Percentiles rank a stretch among this genome's conserved stretches.
Evolutionary conservation across 495 filamentous ascomycete genomes (phyloP).

Genomic region (Umbilicaria muhlenbergii): DNA sequence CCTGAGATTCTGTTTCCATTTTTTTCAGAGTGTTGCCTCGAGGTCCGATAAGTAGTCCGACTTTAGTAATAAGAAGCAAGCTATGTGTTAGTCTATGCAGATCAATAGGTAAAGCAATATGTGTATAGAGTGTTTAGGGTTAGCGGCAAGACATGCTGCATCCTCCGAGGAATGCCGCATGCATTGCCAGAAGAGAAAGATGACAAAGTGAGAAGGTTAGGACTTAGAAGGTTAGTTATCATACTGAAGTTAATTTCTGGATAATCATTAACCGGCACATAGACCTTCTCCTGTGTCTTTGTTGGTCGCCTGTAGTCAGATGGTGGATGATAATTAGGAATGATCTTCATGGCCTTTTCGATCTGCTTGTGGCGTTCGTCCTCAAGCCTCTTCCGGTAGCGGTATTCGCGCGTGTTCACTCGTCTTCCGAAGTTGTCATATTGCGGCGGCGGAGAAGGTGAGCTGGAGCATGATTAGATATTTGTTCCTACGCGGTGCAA

Average conservation of each 20-base stretch:
- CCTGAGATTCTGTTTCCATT: constrained; percentile 92
- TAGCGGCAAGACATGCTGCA: constrained; percentile 26
- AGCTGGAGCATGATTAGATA: constrained; percentile 37
- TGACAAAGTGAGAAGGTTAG: constrained; percentile 40
- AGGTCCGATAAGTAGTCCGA: constrained; percentile 98
- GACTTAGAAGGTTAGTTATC: constrained; percentile 98
- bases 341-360: constrained; percentile 95
- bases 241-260: constrained; percentile 99
- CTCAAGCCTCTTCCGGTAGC: constrained; percentile 92
- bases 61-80: constrained; percentile 74
- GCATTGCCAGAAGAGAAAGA: constrained; percentile 31
- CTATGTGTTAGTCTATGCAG: constrained; percentile 73
- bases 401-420: constrained; percentile 95
- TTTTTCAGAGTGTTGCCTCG: constrained; percentile 99
- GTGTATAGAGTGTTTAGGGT: constrained; percentile 29
- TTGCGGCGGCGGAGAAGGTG: constrained; percentile 86
- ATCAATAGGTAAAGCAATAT: constrained; percentile 17
- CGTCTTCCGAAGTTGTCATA: constrained; percentile 98
- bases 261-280: constrained; percentile 99
- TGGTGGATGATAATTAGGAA: constrained; percentile 95
- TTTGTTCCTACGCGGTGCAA: not conserved
- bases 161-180: constrained; percentile 18
- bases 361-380: constrained; percentile 96
- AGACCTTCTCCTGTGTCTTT: constrained; percentile 99
- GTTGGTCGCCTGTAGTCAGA: constrained; percentile 94